Conservation (phyloP, 176 grass and related monocot species). For the Lolium multiflorum region DNA sequence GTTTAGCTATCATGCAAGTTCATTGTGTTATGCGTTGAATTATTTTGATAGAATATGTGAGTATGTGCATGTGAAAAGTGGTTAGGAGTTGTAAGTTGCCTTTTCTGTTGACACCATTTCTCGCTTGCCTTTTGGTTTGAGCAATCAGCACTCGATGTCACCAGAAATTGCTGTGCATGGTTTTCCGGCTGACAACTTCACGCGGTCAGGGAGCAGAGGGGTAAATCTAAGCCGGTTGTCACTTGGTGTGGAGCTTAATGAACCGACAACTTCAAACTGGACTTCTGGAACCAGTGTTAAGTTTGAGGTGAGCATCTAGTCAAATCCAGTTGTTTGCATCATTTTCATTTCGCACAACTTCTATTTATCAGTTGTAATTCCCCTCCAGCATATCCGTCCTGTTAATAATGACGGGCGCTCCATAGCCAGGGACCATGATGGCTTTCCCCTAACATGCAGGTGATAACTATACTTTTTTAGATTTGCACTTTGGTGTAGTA, state of each 20-base stretch:
- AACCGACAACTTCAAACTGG: conserved; percentile 93
- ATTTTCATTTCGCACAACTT: conserved; percentile 1
- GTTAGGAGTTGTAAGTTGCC: background rate
- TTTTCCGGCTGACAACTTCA: conserved; percentile 82
- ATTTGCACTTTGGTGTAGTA: background rate
- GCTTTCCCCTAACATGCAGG: conserved; percentile 96
- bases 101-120: conserved; percentile 26
- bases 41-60: background rate
- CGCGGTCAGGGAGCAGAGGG: conserved; percentile 74
- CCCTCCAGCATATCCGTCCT: conserved; percentile 74
- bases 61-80: conserved; percentile 14
- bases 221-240: conserved; percentile 86
- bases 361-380: conserved; percentile 16
- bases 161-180: conserved; percentile 96
- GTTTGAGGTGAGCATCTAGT: conserved; percentile 66
- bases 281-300: conserved; percentile 87
- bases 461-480: conserved; percentile 43
- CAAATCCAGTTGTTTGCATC: conserved; percentile 15
- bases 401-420: conserved; percentile 88
- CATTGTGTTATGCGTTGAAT: background rate
- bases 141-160: conserved; percentile 83
- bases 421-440: conserved; percentile 79
- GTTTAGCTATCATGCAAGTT: conserved; percentile 22
- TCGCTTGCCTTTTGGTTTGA: conserved; percentile 46
- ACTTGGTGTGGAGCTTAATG: conserved; percentile 83